Base-by-base conservation (phyloP, 371 early-diverging fungal species). In the Mortierella sp. region DNA sequence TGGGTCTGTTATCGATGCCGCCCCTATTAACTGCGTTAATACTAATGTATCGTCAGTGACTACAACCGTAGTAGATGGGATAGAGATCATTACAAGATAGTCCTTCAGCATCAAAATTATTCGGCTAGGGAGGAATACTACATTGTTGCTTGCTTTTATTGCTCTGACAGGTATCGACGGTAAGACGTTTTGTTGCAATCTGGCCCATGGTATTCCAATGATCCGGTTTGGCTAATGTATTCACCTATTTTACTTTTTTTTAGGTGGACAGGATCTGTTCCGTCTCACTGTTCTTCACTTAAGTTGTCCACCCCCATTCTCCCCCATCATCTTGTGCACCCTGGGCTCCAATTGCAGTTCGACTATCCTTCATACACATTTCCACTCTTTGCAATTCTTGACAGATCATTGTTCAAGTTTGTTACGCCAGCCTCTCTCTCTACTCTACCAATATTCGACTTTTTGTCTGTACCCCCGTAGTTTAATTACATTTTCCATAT, bases 171-270 rank as follows among this genome's bases (percentile, higher is more conserved):
- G n/a, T n/a, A n/a, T n/a, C n/a, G n/a, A n/a, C n/a, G 16, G 59
- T 47, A 63, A 47, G 20, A 55, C 10, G 28, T n/a, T 11, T 5
- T 49, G 58, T 73, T 68, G 60, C 43, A 28, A 68, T 63, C 58
- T 68, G 63, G 52, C 40, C 67, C 52, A 59, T 39, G 64, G 62
- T 39, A 68, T 49, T 55, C 51, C 49, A 68, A 61, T 58, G 64
- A 45, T 49, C 62, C 58, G 54, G 2, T 11, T 52, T 52, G 54
- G 39, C 39, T 62, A 39, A 39, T 39, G 39, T 39, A 10, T 39
- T 39, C 39, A 39, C 10, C 10, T 39, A 39, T 6, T 39, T 39
- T 39, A 39, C 10, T 39, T 39, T 39, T 10, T 39, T 39, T 10
- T 6, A 39, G 39, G 39, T 39, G 39, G 3, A 52, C 2, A n/a